These are phyloP conservation scores for Hymenoscyphus infarciens DNA, from an alignment of 2,329 filamentous ascomycete species.

Conservation along the genomic window DNA sequence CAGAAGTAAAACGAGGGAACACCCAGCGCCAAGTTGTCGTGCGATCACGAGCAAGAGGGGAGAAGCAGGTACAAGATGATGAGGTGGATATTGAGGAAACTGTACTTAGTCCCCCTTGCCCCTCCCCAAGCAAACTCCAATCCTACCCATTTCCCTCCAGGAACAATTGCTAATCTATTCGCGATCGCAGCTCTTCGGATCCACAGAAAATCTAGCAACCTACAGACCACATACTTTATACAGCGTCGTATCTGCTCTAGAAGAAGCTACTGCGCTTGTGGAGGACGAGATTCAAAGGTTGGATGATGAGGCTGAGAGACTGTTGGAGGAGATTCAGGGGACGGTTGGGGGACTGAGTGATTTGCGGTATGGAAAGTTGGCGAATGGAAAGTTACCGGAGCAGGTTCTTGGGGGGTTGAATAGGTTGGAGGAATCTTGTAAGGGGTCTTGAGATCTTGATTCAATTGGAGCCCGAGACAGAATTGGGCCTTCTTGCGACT, in stretches of 20 bases:
- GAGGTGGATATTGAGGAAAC: conserved; percentile 61
- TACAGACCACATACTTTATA: conserved; percentile 56
- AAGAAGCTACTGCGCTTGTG: conserved; percentile 61
- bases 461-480: too few relatives aligned
- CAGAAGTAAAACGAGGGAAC: conserved; percentile 60
- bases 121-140: too few relatives aligned
- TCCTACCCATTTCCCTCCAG: not conserved
- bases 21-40: conserved; percentile 56
- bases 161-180: conserved; percentile 8
- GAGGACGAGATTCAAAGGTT: conserved; percentile 65
- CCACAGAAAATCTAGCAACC: conserved; percentile 42
- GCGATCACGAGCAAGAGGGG: conserved; percentile 48
- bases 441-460: conserved; percentile 15
- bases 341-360: conserved; percentile 75
- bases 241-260: conserved; percentile 66
- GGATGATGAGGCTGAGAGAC: conserved; percentile 58
- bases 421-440: conserved; percentile 48
- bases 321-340: conserved; percentile 59
- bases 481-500: too few relatives aligned
- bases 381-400: conserved; percentile 58
- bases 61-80: conserved; percentile 55
- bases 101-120: conserved; percentile 39
- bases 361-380: conserved; percentile 73
- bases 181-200: conserved; percentile 54
- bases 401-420: conserved; percentile 66